Percentiles rank a stretch among this genome's conserved stretches.
Conservation (phyloP, 208 protist species). For the Acanthamoeba healyi region DNA sequence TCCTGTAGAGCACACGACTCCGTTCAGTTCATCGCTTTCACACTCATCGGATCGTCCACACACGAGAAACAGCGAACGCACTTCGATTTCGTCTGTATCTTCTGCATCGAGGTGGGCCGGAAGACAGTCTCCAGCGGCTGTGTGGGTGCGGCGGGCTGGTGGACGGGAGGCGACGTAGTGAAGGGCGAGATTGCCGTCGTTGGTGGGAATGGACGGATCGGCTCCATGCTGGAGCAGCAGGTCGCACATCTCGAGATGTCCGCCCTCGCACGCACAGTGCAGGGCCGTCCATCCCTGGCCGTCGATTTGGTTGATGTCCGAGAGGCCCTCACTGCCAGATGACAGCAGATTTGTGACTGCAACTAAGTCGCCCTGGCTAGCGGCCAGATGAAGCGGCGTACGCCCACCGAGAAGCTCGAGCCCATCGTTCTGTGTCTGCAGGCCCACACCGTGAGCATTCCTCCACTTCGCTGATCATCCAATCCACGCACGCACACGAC, state of each 20-base stretch:
- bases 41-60: too few species aligned
- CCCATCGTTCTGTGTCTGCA: background rate
- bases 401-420: background rate
- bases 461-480: too few species aligned
- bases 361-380: background rate
- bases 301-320: slow-evolving; percentile 42
- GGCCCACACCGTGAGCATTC: too few species aligned
- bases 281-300: slow-evolving; percentile 65
- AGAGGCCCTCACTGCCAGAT: background rate
- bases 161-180: slow-evolving; percentile 67
- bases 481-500: background rate
- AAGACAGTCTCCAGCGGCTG: background rate
- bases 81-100: background rate
- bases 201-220: slow-evolving; percentile 32
- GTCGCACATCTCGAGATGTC: slow-evolving; percentile 47
- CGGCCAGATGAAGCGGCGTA: slow-evolving; percentile 36
- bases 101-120: background rate
- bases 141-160: background rate
- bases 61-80: background rate
- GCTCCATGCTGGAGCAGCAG: slow-evolving; percentile 16
- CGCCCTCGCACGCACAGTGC: slow-evolving; percentile 58
- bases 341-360: background rate
- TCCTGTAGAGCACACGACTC: background rate
- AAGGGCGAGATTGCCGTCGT: slow-evolving; percentile 59
- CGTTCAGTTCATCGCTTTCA: too few species aligned